Evolutionary conservation across 2,329 filamentous ascomycete species (phyloP), one percentile per base, ranked within the genome.

Genomic region (Colletotrichum sp.): DNA sequence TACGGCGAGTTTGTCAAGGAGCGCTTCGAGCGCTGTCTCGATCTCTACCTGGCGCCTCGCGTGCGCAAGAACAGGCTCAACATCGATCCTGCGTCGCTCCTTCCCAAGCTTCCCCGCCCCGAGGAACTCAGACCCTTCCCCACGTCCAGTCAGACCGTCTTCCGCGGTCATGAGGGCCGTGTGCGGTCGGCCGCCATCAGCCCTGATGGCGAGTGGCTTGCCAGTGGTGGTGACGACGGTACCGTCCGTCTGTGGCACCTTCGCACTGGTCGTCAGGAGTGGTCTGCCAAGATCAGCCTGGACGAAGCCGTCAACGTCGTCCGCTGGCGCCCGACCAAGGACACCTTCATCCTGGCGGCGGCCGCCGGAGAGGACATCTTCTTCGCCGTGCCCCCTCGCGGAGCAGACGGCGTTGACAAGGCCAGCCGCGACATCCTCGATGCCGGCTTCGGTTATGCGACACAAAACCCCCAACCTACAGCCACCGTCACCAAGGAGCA

Each of bases 41-140:
- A 99, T 85, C 90, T 99, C 22, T 99, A 99, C 84, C 90, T 99
- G 75, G 97, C 97, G 18, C 97, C 97, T 62, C 91, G 97, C 81
- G 93, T 99, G 72, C 93, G 96, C 76, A 94, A 97, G 84, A 98
- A 96, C 87, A 94, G 96, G 84, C 91, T 99, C 81, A 98, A 98
- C 86, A 98, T 99, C 81, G 97, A 99, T 80, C 97, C 97, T 5
- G 94, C 94, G 84, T 98, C 95, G 48, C 88, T 99, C 66, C 90
- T 99, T 43, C 96, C 97, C 15, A 98, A 98, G 84, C 89, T 99
- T 9, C 97, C 97, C 9, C 95, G 94, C 75, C 96, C 97, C 1
- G 95, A 98, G 80, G 96, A 99, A 81, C 89, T 99, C 73, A 95
- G 95, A 81, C 97, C 97, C 3, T 99, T 98, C 89, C 97, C 97